Evolutionary conservation across 2,329 filamentous ascomycete species (phyloP), one percentile per base, ranked within the genome.

Genomic region (Golovinomyces cichoracearum): DNA sequence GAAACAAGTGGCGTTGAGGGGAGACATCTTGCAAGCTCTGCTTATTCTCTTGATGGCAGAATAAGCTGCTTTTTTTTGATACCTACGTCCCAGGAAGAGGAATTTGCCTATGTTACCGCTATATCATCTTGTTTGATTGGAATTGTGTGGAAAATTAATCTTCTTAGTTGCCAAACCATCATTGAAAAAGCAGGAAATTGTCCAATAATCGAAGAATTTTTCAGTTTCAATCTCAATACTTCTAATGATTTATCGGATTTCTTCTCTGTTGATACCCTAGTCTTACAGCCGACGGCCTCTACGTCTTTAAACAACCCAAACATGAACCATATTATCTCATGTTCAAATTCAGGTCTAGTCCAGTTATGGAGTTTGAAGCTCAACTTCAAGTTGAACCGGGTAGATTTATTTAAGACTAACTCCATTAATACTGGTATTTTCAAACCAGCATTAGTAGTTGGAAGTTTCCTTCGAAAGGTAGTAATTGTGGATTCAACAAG

Each of bases 261-360:
- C 17, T 66, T 93, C 9, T 83, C 85, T 0, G 83, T 93, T 44
- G 86, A 93, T 57, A 84, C 85, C 47, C 85, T 84, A 1, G 86
- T 85, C 1, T 76, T 80, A 10, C 68, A 72, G 35, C 73, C 78
- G 1, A 69, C 78, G 2, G 73, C 76, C 10, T 82, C 83, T 3
- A 82, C 80, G 0, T 92, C 85, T 53, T 70, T 93, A 27, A 85
- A 93, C 61, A 74, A 83, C 0, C 93, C 93, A 61, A 81, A 84
- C 10, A 76, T 79, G 35, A 85, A 93, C 58, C 76, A 92, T 46
- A 84, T 83, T 12, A 76, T 93, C 23, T 90, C 85, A 0, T 93
- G 90, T 60, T 88, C 81, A 0, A 68, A 73, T 21, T 71, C 70
- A 9, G 86, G 85, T 0, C 66, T 78, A 5, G 71, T 93, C 40